Conservation (phyloP, 768 basidiomycete genomes). For the Omphalotus guepiniiformis region DNA sequence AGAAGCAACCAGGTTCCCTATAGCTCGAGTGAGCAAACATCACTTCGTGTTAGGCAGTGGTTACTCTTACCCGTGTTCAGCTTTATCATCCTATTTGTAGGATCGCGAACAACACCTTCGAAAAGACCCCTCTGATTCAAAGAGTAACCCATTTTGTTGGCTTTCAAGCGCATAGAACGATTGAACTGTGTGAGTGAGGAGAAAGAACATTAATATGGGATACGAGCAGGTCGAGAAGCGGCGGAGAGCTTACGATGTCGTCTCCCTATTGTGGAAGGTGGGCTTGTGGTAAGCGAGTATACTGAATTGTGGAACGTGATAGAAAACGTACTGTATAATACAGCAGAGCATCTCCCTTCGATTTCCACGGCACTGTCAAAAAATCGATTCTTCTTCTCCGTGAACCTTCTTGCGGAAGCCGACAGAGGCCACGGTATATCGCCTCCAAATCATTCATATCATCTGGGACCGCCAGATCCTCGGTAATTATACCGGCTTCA, state of each 20-base stretch:
- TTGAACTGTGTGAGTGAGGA: conserved; percentile 60
- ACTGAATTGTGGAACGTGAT: background rate
- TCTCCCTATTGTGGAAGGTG: conserved; percentile 55
- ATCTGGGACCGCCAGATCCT: conserved; percentile 73
- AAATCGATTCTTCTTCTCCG: conserved; percentile 80
- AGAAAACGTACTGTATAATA: conserved; percentile 74
- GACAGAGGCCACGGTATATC: conserved; percentile 80
- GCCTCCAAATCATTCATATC: conserved; percentile 66
- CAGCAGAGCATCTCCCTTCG: conserved; percentile 80
- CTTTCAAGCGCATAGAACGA: conserved; percentile 82
- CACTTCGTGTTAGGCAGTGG: background rate
- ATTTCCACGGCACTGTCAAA: conserved; percentile 73
- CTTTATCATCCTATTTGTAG: conserved; percentile 56
- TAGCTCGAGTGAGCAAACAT: background rate
- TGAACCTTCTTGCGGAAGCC: conserved; percentile 37
- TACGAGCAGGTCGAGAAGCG: too few species aligned
- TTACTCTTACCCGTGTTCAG: conserved; percentile 48
- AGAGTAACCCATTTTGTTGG: conserved; percentile 73
- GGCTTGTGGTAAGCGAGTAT: too few species aligned
- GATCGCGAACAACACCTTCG: conserved; percentile 67
- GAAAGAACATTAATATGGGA: background rate
- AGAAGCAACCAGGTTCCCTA: conserved; percentile 70
- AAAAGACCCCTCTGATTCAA: conserved; percentile 87
- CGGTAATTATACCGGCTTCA: conserved; percentile 60
- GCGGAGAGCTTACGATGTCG: conserved; percentile 79